Percentiles rank a stretch among this genome's conserved stretches.
Conservation (phyloP, 2,329 filamentous ascomycete genomes). For the Sclerotinia subarctica region DNA sequence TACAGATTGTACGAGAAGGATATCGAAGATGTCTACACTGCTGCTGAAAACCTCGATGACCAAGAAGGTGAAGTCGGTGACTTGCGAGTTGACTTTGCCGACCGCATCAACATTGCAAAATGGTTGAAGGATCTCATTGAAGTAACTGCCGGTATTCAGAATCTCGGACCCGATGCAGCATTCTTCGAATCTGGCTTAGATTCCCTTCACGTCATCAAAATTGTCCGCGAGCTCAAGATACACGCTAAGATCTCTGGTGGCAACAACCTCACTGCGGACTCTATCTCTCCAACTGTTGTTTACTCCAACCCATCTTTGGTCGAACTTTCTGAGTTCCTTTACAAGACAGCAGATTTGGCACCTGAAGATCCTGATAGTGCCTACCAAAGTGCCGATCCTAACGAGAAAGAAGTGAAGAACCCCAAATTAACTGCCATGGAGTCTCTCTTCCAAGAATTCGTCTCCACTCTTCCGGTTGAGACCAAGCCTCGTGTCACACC, state of each 20-base stretch:
- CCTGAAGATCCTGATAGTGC: constrained; percentile 18
- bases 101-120: constrained; percentile 17
- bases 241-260: constrained; percentile 21
- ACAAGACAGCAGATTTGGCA: constrained; percentile 19
- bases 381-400: constrained; percentile 19
- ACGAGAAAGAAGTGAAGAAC: constrained; percentile 7
- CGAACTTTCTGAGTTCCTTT: constrained; percentile 20
- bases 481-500: constrained; percentile 4
- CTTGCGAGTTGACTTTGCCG: constrained; percentile 21
- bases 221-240: constrained; percentile 23
- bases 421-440: constrained; percentile 20
- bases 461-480: constrained; percentile 19
- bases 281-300: constrained; percentile 15
- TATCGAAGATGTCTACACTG: constrained; percentile 39
- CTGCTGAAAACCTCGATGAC: constrained; percentile 25
- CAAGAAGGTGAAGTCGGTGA: constrained; percentile 5
- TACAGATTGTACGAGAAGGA: constrained; percentile 37
- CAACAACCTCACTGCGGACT: constrained; percentile 16
- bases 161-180: constrained; percentile 17
- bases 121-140: constrained; percentile 19
- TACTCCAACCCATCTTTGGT: constrained; percentile 22
- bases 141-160: constrained; percentile 19
- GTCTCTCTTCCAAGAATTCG: constrained; percentile 20
- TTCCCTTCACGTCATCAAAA: constrained; percentile 24
- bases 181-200: constrained; percentile 26